phyloP scores from a whole-genome alignment of 2,329 filamentous ascomycete species.

The Dothidotthia symphoricarpi region DNA sequence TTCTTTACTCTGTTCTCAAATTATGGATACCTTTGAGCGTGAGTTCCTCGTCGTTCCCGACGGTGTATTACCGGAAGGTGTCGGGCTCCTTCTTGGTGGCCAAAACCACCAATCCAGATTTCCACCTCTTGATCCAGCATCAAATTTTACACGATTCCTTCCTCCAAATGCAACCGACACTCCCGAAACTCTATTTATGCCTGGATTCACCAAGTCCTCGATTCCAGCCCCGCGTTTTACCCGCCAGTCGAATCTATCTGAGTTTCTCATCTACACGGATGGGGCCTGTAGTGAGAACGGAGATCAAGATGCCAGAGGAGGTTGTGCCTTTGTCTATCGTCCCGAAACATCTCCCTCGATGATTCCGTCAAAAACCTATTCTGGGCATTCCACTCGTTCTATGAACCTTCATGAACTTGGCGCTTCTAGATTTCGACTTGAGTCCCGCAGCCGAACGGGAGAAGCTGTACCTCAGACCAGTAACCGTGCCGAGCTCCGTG shows the following conservation, averaged over 20 bases:
- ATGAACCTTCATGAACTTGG: slow-evolving; percentile 4
- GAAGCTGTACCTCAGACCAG: slow-evolving; percentile 44
- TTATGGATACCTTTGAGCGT: not conserved
- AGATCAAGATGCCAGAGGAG: slow-evolving; percentile 19
- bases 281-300: slow-evolving; percentile 51
- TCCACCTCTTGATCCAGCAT: slow-evolving; percentile 5
- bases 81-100: slow-evolving; percentile 2
- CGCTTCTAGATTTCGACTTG: slow-evolving; percentile 36
- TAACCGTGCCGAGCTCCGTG: slow-evolving; percentile 58
- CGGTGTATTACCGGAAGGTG: slow-evolving; percentile 1
- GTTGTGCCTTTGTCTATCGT: slow-evolving; percentile 17
- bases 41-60: not conserved
- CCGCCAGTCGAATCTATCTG: slow-evolving; percentile 1
- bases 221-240: slow-evolving; percentile 3
- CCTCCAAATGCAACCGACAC: slow-evolving; percentile 5
- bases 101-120: slow-evolving; percentile 1
- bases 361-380: slow-evolving; percentile 2
- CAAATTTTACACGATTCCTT: slow-evolving; percentile 5
- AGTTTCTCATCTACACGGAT: slow-evolving; percentile 47
- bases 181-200: slow-evolving; percentile 3
- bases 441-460: slow-evolving; percentile 47
- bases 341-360: slow-evolving; percentile 16
- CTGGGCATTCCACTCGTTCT: slow-evolving; percentile 3
- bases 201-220: not conserved
- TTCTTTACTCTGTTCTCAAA: slow-evolving; percentile 3